Percentiles rank a stretch among this genome's conserved stretches.
phyloP scores from a whole-genome alignment of 1,284 basidiomycete genomes.

The Cerrena zonata region DNA sequence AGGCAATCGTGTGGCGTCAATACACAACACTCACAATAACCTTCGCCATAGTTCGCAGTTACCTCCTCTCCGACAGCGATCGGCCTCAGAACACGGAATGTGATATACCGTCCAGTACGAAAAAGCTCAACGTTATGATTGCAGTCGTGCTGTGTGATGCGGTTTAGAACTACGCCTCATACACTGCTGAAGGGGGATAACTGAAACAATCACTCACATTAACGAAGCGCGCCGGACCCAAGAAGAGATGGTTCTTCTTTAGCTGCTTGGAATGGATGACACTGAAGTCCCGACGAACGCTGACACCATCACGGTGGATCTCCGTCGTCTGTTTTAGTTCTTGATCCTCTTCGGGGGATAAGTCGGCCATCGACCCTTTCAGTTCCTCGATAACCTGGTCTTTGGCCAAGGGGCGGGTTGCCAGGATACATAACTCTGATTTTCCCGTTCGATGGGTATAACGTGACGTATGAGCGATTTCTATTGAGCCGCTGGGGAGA shows the following conservation, averaged over 20 bases:
- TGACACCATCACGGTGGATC: conserved; percentile 42
- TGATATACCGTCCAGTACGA: conserved; percentile 81
- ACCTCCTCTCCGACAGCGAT: conserved; percentile 82
- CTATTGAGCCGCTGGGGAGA: conserved; percentile 73
- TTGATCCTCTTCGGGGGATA: conserved; percentile 76
- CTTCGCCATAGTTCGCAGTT: conserved; percentile 79
- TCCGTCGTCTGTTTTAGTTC: conserved; percentile 73
- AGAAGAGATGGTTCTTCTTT: conserved; percentile 86
- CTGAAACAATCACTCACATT: conserved; percentile 56
- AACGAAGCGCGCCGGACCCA: conserved; percentile 90
- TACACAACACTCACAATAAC: conserved; percentile 67
- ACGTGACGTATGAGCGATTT: conserved; percentile 80
- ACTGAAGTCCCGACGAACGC: conserved; percentile 82
- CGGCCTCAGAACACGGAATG: conserved; percentile 78
- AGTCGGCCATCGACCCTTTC: conserved; percentile 82
- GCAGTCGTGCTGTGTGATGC: conserved; percentile 71
- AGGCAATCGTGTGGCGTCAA: not conserved
- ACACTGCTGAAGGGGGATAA: conserved; percentile 4
- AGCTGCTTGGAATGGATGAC: conserved; percentile 86
- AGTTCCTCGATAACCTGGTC: conserved; percentile 75
- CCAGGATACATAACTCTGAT: conserved; percentile 84
- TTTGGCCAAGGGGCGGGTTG: conserved; percentile 65
- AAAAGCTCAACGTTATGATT: conserved; percentile 85
- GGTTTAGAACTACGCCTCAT: conserved; percentile 6
- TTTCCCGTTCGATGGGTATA: conserved; percentile 83